Evolutionary conservation across 2,329 filamentous ascomycete species (phyloP).

Genomic region (Fusarium sp.): DNA sequence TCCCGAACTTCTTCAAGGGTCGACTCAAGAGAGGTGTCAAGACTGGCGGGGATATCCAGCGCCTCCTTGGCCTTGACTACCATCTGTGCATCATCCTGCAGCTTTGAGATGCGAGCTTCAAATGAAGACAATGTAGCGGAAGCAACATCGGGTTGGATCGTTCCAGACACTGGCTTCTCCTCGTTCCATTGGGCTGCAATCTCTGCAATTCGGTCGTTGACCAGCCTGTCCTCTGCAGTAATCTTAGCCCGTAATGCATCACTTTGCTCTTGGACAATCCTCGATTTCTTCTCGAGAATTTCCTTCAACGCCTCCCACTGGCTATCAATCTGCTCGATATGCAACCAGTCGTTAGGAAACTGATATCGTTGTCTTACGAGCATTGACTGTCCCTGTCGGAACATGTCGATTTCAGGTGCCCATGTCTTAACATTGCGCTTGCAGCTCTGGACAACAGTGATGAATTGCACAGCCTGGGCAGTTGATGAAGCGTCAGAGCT

Average conservation of each 20-base stretch:
- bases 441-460: conserved; percentile 96
- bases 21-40: conserved; percentile 83
- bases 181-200: conserved; percentile 91
- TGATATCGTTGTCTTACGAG: conserved; percentile 92
- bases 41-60: conserved; percentile 84
- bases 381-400: conserved; percentile 94
- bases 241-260: conserved; percentile 97
- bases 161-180: conserved; percentile 96
- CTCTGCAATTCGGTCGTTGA: conserved; percentile 88
- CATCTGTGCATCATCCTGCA: conserved; percentile 91
- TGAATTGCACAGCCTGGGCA: conserved; percentile 96
- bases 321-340: conserved; percentile 94
- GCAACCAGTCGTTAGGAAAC: conserved; percentile 92
- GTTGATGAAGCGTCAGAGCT: conserved; percentile 95
- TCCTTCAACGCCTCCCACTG: conserved; percentile 96
- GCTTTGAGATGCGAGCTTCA: conserved; percentile 83
- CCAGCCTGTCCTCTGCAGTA: conserved; percentile 89
- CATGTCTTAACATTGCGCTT: conserved; percentile 93
- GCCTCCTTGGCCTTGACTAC: conserved; percentile 97
- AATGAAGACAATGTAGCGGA: conserved; percentile 85
- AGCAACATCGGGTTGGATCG: conserved; percentile 89
- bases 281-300: conserved; percentile 89
- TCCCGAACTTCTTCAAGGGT: conserved; percentile 97
- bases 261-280: conserved; percentile 95
- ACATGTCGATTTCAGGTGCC: conserved; percentile 96